phyloP scores from a whole-genome alignment of 2,329 filamentous ascomycete genomes.

The Trichoderma aggressivum region DNA sequence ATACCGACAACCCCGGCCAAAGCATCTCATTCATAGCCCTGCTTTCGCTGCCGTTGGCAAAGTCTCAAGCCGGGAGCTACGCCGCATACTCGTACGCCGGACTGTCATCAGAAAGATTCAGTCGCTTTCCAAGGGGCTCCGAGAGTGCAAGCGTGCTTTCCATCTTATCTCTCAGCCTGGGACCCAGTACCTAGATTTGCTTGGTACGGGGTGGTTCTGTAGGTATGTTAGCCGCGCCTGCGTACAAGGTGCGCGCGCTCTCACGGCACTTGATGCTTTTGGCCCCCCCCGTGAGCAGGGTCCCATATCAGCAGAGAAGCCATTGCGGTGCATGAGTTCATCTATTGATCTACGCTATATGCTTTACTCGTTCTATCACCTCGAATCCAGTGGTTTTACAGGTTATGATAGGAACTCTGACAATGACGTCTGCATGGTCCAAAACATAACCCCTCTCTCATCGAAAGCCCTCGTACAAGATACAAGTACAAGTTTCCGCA shows the following conservation, averaged over 20 bases:
- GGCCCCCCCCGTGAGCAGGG: background rate
- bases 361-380: background rate
- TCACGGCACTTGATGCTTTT: background rate
- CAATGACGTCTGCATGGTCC: background rate
- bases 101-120: background rate
- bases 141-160: background rate
- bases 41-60: background rate
- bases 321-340: background rate
- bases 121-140: background rate
- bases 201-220: background rate
- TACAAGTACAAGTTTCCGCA: background rate
- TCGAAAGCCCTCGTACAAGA: slow-evolving; percentile 2
- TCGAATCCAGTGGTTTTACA: background rate
- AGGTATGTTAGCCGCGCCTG: background rate
- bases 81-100: background rate
- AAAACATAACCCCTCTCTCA: background rate
- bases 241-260: background rate
- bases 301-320: background rate
- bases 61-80: background rate
- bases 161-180: background rate
- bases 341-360: background rate
- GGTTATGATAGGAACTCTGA: background rate
- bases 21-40: background rate
- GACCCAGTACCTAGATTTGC: background rate
- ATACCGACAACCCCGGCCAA: slow-evolving; percentile 3